phyloP scores from a whole-genome alignment of 1,284 basidiomycete species.

The Meira nashicola region DNA sequence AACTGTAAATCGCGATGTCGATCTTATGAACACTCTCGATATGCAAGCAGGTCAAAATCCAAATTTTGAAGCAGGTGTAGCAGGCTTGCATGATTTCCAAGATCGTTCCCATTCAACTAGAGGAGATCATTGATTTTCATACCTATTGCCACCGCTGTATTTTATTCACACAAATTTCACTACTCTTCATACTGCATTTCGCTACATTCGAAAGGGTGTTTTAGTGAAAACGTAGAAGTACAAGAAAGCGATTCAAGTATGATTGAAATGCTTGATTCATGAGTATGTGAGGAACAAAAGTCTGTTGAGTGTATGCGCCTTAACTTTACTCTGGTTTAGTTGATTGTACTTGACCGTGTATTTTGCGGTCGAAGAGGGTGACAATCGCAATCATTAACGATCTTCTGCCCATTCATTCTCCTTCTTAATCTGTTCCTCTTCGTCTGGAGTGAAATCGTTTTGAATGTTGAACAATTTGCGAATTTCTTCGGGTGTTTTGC shows the following conservation, averaged over 20 bases:
- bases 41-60: background rate
- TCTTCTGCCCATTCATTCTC: constrained; percentile 59
- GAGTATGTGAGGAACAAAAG: background rate
- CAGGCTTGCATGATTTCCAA: constrained; percentile 3
- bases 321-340: background rate
- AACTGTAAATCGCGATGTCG: background rate
- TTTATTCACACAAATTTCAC: no score
- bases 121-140: constrained; percentile 4
- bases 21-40: constrained; percentile 7
- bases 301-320: background rate
- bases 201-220: no score
- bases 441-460: constrained; percentile 92
- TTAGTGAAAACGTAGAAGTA: no score
- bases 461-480: constrained; percentile 81
- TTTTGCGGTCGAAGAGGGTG: no score
- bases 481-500: constrained; percentile 92
- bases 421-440: constrained; percentile 99
- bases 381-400: constrained; percentile 24
- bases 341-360: background rate
- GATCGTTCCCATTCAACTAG: constrained; percentile 2
- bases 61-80: constrained; percentile 2
- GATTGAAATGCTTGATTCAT: no score
- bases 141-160: background rate
- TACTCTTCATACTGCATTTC: no score
- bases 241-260: no score